Percentiles rank a stretch among this genome's conserved stretches.
These are phyloP conservation scores for Crataegus laevigata DNA, from an alignment of 306 rosid species.

Conservation along the genomic window DNA sequence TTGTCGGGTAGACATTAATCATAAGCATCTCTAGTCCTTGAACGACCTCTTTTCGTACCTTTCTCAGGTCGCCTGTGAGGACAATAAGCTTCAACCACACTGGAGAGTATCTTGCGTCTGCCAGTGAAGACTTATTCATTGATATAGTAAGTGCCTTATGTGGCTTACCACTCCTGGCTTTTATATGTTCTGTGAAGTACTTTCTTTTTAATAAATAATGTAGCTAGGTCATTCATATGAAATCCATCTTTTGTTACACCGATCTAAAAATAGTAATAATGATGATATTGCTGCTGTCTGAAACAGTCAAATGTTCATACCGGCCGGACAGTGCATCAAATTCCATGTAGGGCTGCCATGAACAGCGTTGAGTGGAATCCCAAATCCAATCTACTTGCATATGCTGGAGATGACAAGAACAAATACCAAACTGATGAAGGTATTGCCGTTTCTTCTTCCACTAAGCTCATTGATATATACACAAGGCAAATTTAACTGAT, in stretches of 20 bases:
- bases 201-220: neutral
- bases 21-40: neutral
- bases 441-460: slow-evolving; percentile 1
- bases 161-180: neutral
- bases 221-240: neutral
- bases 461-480: neutral
- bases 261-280: neutral
- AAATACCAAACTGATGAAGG: slow-evolving; percentile 97
- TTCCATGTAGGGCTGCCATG: slow-evolving; percentile 95
- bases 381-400: slow-evolving; percentile 76
- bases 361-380: slow-evolving; percentile 99
- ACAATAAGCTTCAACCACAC: slow-evolving; percentile 88
- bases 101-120: slow-evolving; percentile 84
- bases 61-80: slow-evolving; percentile 86
- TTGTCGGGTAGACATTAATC: neutral
- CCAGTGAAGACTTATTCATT: slow-evolving; percentile 86
- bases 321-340: slow-evolving; percentile 82
- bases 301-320: slow-evolving; percentile 69
- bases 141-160: slow-evolving; percentile 63
- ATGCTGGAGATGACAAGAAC: slow-evolving; percentile 97
- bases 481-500: neutral
- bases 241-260: neutral
- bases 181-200: neutral
- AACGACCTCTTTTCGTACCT: slow-evolving; percentile 7
- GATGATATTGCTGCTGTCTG: slow-evolving; percentile 7